phyloP scores from a whole-genome alignment of 2,329 filamentous ascomycete species.

The Aspergillus pseudonomiae region DNA sequence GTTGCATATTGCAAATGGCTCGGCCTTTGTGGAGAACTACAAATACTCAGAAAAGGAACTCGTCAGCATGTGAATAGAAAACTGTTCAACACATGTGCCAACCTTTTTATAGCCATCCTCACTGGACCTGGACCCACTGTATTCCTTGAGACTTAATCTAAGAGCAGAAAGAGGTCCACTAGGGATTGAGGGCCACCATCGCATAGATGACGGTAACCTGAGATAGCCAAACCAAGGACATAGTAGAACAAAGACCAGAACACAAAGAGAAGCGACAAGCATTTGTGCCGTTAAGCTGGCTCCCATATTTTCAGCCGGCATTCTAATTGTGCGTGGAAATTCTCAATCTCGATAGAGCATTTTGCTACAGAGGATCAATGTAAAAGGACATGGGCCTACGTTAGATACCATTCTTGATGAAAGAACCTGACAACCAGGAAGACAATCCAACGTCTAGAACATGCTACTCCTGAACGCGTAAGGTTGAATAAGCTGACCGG shows the following conservation, averaged over 20 bases:
- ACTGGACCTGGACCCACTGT: not conserved
- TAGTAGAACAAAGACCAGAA: not conserved
- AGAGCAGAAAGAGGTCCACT: not conserved
- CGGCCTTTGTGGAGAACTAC: not conserved
- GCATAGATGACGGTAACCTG: not conserved
- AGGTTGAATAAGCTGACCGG: not conserved
- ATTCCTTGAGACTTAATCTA: not conserved
- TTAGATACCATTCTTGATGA: not conserved
- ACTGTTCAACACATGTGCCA: not conserved
- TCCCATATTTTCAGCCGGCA: not conserved
- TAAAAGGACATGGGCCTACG: not conserved
- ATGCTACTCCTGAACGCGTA: not conserved
- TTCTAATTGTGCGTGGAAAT: not conserved
- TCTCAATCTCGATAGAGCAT: no score
- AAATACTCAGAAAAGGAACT: accelerated
- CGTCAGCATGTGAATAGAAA: not conserved
- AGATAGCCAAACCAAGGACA: not conserved
- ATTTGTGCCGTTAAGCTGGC: not conserved
- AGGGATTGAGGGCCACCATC: not conserved
- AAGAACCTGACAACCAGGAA: not conserved
- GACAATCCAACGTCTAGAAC: no score
- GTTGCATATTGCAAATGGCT: not conserved
- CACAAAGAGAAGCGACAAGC: not conserved
- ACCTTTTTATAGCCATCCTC: not conserved
- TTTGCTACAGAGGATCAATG: no score